Evolutionary conservation across 495 filamentous ascomycete species (phyloP).

Genomic region (Aspergillus heteromorphus): DNA sequence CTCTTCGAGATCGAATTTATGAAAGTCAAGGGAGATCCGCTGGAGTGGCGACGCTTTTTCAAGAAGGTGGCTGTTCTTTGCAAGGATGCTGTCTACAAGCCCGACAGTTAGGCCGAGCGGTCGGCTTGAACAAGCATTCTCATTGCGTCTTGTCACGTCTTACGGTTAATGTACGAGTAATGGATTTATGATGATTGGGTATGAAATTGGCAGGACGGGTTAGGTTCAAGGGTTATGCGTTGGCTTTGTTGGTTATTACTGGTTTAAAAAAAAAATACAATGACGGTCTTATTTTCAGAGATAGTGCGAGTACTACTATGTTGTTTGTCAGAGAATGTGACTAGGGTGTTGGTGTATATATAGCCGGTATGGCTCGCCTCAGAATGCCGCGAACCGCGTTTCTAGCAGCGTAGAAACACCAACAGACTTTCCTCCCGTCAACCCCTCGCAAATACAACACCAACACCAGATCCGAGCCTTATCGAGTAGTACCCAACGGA

Average conservation of each 20-base stretch:
- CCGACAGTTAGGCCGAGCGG: conserved; percentile 21
- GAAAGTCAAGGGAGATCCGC: conserved; percentile 90
- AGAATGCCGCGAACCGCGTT: too few relatives aligned
- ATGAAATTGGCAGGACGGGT: background rate
- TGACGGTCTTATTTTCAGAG: too few relatives aligned
- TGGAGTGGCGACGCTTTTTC: conserved; percentile 97
- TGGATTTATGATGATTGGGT: conserved; percentile 13
- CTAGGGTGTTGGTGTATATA: too few relatives aligned
- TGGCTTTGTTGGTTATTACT: too few relatives aligned
- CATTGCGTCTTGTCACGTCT: conserved; percentile 4
- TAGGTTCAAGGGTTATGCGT: background rate
- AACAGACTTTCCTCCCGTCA: too few relatives aligned
- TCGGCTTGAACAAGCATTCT: background rate
- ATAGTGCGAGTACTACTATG: too few relatives aligned
- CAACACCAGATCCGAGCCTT: too few relatives aligned
- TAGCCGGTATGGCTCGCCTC: too few relatives aligned
- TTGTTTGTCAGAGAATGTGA: too few relatives aligned
- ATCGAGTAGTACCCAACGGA: background rate
- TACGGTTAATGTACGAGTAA: conserved; percentile 17
- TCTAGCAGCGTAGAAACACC: too few relatives aligned
- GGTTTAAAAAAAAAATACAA: too few relatives aligned
- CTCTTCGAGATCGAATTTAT: conserved; percentile 85
- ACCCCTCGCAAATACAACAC: too few relatives aligned
- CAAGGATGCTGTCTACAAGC: conserved; percentile 67
- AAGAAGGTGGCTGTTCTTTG: conserved; percentile 83